A percentile compares a stretch with the other conserved stretches of the same genome.
phyloP scores from a whole-genome alignment of 768 basidiomycete species.

The Termitomyces sp. region DNA sequence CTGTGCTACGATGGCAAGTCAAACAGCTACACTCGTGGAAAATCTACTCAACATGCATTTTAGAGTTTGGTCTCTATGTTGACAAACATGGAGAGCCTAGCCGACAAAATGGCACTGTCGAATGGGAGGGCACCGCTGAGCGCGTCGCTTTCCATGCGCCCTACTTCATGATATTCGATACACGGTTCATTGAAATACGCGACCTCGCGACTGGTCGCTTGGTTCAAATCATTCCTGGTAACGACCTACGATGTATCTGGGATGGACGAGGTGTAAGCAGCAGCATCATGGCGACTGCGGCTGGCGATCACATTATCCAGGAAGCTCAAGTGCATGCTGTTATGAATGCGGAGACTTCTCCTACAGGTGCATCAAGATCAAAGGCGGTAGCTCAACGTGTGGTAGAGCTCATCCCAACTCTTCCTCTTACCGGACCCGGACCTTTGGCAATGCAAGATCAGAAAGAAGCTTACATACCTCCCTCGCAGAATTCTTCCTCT shows the following conservation, averaged over 20 bases:
- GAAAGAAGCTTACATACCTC: conserved; percentile 5
- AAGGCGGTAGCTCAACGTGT: conserved; percentile 66
- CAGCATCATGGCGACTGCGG: conserved; percentile 64
- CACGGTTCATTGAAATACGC: conserved; percentile 89
- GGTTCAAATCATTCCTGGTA: conserved; percentile 80
- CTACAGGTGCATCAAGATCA: conserved; percentile 29
- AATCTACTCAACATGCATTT: not conserved
- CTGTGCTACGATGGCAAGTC: conserved; percentile 85
- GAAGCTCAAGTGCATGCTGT: conserved; percentile 87
- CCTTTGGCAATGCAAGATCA: conserved; percentile 6
- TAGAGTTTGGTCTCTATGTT: conserved; percentile 93
- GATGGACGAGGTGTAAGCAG: conserved; percentile 65
- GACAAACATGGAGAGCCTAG: conserved; percentile 91
- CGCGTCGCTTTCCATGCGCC: conserved; percentile 88
- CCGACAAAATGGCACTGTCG: conserved; percentile 68
- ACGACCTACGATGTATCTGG: conserved; percentile 85
- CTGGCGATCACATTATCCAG: conserved; percentile 55
- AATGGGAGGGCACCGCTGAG: conserved; percentile 94
- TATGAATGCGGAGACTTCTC: conserved; percentile 60
- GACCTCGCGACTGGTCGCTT: conserved; percentile 80
- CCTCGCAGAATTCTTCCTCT: not conserved
- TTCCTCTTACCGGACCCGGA: conserved; percentile 56
- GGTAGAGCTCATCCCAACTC: conserved; percentile 74
- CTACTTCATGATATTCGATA: conserved; percentile 86
- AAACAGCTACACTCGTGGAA: not conserved